Evolutionary conservation across 306 rosid species (phyloP).

Genomic region (Acacia crassicarpa): DNA sequence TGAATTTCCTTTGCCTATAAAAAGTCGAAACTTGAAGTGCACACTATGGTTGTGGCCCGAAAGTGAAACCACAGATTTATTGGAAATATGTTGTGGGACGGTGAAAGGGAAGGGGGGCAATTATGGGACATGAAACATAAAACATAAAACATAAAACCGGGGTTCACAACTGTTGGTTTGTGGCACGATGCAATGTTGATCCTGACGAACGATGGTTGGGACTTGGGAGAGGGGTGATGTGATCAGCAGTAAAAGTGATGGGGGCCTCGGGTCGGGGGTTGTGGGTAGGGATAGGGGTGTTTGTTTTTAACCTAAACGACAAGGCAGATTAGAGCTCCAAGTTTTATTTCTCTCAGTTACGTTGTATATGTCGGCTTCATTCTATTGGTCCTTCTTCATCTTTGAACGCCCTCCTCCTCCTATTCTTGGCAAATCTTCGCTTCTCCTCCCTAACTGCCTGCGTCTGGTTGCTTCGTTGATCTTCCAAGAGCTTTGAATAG

Average conservation of each 20-base stretch:
- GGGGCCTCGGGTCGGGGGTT: not conserved
- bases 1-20: constrained; percentile 25
- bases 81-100: not conserved
- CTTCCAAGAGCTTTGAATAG: not conserved
- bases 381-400: not conserved
- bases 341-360: not conserved
- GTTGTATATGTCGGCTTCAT: not conserved
- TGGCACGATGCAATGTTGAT: not conserved
- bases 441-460: not conserved
- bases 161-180: no score
- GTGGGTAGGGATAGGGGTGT: constrained; percentile 22
- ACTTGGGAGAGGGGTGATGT: not conserved
- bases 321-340: not conserved
- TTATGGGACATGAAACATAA: constrained; percentile 3
- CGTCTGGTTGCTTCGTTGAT: not conserved
- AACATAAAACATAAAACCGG: no score
- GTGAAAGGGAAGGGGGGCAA: constrained; percentile 41
- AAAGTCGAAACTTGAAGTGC: not conserved
- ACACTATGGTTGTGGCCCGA: not conserved
- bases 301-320: constrained; percentile 41
- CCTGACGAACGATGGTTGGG: not conserved
- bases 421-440: not conserved
- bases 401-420: not conserved
- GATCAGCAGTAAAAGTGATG: not conserved
- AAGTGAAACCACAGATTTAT: not conserved